Percentiles rank a stretch among this genome's conserved stretches.
phyloP scores from a whole-genome alignment of 352 stramenopile genomes.

The Thalassiosira mediterranea region DNA sequence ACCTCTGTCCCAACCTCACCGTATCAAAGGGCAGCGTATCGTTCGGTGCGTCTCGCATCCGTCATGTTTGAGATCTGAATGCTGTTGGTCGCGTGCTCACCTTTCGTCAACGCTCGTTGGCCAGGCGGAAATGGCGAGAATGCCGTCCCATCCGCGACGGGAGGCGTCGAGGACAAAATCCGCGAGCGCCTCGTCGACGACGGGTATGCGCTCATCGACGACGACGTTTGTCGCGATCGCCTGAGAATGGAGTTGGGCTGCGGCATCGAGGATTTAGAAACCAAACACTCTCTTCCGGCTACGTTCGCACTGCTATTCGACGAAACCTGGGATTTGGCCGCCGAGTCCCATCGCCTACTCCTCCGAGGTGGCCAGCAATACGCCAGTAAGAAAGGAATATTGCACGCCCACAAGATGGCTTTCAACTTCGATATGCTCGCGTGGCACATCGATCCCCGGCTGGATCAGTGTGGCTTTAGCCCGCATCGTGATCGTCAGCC shows the following conservation, averaged over 20 bases:
- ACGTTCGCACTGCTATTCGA: conserved; percentile 74
- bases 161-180: conserved; percentile 3
- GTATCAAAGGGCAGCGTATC: conserved; percentile 7
- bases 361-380: background rate
- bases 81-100: background rate
- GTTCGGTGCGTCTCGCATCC: background rate
- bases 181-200: conserved; percentile 34
- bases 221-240: background rate
- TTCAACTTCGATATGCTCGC: conserved; percentile 79
- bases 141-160: background rate
- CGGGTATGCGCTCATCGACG: conserved; percentile 37
- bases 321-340: conserved; percentile 65
- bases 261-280: conserved; percentile 31
- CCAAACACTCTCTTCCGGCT: conserved; percentile 39
- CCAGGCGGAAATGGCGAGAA: background rate
- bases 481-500: conserved; percentile 78
- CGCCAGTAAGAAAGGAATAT: conserved; percentile 40
- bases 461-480: conserved; percentile 60
- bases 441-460: conserved; percentile 66
- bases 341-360: conserved; percentile 40
- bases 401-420: conserved; percentile 14
- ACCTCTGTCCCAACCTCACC: conserved; percentile 23
- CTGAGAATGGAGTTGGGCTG: background rate
- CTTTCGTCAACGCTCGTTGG: background rate
- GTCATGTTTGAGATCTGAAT: background rate